Evolutionary conservation across 1,284 basidiomycete genomes (phyloP).

Genomic region (Omphalotus olearius): DNA sequence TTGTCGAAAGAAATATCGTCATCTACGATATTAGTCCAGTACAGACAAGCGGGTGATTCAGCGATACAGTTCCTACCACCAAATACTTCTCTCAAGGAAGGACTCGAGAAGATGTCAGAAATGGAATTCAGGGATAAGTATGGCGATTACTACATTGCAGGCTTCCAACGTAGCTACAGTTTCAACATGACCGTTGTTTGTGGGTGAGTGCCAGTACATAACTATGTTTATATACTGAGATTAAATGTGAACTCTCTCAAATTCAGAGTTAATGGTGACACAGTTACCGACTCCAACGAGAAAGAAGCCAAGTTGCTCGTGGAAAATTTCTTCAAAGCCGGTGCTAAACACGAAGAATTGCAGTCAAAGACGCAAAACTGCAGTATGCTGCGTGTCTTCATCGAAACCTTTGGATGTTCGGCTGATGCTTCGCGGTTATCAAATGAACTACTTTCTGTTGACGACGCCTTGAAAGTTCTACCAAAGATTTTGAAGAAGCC

Average conservation of each 20-base stretch:
- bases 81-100: slow-evolving; percentile 11
- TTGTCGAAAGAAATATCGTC: slow-evolving; percentile 11
- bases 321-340: slow-evolving; percentile 15
- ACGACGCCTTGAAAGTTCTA: slow-evolving; percentile 15
- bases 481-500: slow-evolving; percentile 13
- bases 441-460: slow-evolving; percentile 11
- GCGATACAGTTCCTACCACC: slow-evolving; percentile 13
- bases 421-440: slow-evolving; percentile 8
- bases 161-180: slow-evolving; percentile 15
- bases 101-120: slow-evolving; percentile 13
- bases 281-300: slow-evolving; percentile 11
- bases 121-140: slow-evolving; percentile 15
- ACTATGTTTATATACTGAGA: no score
- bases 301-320: slow-evolving; percentile 15
- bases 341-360: slow-evolving; percentile 12
- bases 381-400: slow-evolving; percentile 16
- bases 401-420: slow-evolving; percentile 19
- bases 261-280: slow-evolving; percentile 16
- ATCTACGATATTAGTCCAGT: slow-evolving; percentile 18
- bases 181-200: slow-evolving; percentile 19
- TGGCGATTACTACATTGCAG: slow-evolving; percentile 21
- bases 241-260: no score
- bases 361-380: slow-evolving; percentile 11
- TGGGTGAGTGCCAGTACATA: no score
- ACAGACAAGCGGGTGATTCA: slow-evolving; percentile 15